phyloP scores from a whole-genome alignment of 768 basidiomycete species.

The Pulveroboletus sp. region DNA sequence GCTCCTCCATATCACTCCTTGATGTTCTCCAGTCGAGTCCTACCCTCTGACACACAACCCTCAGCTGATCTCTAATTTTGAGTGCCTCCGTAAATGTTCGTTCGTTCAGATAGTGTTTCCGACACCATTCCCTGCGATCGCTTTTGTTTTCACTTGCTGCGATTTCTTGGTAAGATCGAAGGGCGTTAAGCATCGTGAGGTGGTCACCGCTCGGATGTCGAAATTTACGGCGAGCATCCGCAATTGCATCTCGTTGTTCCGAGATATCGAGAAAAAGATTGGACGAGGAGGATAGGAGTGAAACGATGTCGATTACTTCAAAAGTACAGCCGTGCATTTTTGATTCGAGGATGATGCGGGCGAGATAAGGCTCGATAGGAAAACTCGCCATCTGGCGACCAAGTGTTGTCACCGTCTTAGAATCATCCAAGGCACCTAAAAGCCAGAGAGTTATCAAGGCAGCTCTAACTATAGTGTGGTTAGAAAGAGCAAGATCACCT shows the following conservation, averaged over 20 bases:
- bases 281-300: constrained; percentile 77
- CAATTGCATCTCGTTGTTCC: constrained; percentile 70
- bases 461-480: constrained; percentile 43
- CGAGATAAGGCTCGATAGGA: constrained; percentile 85
- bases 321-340: constrained; percentile 65
- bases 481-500: not conserved
- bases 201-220: constrained; percentile 87
- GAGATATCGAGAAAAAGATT: constrained; percentile 77
- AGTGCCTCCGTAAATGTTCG: constrained; percentile 75
- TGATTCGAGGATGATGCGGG: constrained; percentile 79
- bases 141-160: constrained; percentile 43
- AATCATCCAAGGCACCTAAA: constrained; percentile 72
- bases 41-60: constrained; percentile 56
- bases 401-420: constrained; percentile 61
- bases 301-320: constrained; percentile 83
- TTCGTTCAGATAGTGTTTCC: constrained; percentile 78
- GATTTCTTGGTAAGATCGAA: constrained; percentile 79
- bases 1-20: constrained; percentile 62
- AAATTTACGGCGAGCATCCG: constrained; percentile 74
- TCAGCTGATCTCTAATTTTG: constrained; percentile 79
- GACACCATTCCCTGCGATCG: constrained; percentile 74
- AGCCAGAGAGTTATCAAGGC: constrained; percentile 74
- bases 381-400: constrained; percentile 88
- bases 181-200: constrained; percentile 82
- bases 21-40: constrained; percentile 59